Conservation (phyloP, 495 filamentous ascomycete species). For the Thermochaetoides thermophila region DNA sequence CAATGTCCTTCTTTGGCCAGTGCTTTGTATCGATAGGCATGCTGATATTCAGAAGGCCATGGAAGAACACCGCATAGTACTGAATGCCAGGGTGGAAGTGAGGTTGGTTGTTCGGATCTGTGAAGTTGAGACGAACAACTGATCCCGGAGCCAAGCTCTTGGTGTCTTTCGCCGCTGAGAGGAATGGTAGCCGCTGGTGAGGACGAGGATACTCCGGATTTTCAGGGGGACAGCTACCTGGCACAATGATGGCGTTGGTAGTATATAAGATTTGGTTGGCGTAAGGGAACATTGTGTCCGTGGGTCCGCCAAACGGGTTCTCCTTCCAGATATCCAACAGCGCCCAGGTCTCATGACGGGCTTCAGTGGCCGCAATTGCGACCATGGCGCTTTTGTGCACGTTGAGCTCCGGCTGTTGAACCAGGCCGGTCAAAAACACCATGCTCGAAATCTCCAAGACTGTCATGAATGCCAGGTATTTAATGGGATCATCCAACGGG, state of each 20-base stretch:
- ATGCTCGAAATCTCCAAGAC: slow-evolving; percentile 38
- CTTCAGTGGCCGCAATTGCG: slow-evolving; percentile 34
- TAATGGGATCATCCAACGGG: slow-evolving; percentile 22
- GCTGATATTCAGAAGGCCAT: slow-evolving; percentile 29
- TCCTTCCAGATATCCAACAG: slow-evolving; percentile 36
- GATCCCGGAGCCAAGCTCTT: slow-evolving; percentile 29
- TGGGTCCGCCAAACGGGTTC: slow-evolving; percentile 34
- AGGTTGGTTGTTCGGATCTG: slow-evolving; percentile 24
- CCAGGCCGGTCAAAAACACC: slow-evolving; percentile 38
- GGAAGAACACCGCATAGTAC: slow-evolving; percentile 41
- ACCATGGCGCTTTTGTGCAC: slow-evolving; percentile 29
- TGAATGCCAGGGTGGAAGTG: slow-evolving; percentile 19
- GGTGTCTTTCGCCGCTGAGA: slow-evolving; percentile 23
- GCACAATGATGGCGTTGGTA: slow-evolving; percentile 34
- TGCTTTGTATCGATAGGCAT: slow-evolving; percentile 26
- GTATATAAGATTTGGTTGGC: slow-evolving; percentile 38
- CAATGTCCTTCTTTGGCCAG: slow-evolving; percentile 17
- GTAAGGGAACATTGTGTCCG: slow-evolving; percentile 38
- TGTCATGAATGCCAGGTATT: slow-evolving; percentile 32
- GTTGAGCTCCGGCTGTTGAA: slow-evolving; percentile 25
- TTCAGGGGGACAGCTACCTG: slow-evolving; percentile 31
- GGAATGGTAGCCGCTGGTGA: slow-evolving; percentile 27
- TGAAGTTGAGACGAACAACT: slow-evolving; percentile 25
- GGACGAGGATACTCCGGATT: slow-evolving; percentile 36
- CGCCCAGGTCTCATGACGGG: slow-evolving; percentile 36